A percentile compares a stretch with the other conserved stretches of the same genome.
Conservation (phyloP, 768 basidiomycete species). For the Collybia sordida region DNA sequence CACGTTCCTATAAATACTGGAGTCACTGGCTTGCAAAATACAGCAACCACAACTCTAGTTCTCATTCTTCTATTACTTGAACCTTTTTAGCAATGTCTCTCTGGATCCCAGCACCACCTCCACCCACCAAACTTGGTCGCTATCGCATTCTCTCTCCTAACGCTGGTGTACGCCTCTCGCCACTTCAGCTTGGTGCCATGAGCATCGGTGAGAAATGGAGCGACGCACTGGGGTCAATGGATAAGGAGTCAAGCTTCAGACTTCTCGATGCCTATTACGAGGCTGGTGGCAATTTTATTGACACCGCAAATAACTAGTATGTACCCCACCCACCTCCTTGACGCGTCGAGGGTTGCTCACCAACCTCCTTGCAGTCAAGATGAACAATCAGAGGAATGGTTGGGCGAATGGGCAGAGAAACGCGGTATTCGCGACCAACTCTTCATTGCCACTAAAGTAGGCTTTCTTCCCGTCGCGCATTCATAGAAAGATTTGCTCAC, state of each 20-base stretch:
- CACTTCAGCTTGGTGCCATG: constrained; percentile 40
- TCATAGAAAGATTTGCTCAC: too few relatives aligned
- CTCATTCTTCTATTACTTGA: too few relatives aligned
- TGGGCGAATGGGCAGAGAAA: constrained; percentile 53
- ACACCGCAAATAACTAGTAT: constrained; percentile 15
- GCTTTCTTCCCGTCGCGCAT: background rate
- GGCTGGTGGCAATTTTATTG: constrained; percentile 16
- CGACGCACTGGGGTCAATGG: constrained; percentile 22
- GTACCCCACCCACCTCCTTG: background rate
- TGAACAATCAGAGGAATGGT: constrained; percentile 51
- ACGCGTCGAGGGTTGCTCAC: background rate
- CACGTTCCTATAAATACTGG: too few relatives aligned
- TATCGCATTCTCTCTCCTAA: constrained; percentile 34
- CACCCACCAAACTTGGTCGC: constrained; percentile 31
- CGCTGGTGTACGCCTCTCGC: constrained; percentile 41
- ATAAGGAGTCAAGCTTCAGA: background rate
- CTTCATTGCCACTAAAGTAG: constrained; percentile 46
- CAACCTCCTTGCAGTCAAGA: constrained; percentile 37
- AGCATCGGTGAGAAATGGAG: constrained; percentile 42
- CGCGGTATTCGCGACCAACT: constrained; percentile 47
- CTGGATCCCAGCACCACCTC: constrained; percentile 10
- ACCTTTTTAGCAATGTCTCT: too few relatives aligned
- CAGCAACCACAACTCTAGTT: too few relatives aligned
- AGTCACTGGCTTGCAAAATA: too few relatives aligned
- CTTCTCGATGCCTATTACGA: constrained; percentile 12